A percentile compares a stretch with the other conserved stretches of the same genome.
Conservation (phyloP, 495 filamentous ascomycete species). For the Cladorrhinum samala region DNA sequence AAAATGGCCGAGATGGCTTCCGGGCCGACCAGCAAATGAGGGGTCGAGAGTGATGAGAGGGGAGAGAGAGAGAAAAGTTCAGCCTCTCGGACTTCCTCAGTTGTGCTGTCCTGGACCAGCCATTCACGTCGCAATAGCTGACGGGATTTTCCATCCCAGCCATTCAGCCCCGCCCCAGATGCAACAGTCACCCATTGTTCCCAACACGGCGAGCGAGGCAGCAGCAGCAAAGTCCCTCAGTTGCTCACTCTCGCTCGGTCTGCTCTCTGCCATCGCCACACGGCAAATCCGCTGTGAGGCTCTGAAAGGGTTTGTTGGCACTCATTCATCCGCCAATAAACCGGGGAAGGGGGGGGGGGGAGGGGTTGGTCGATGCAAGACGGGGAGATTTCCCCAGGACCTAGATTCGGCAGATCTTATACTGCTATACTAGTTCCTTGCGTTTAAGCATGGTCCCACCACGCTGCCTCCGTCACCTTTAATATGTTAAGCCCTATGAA, state of each 20-base stretch:
- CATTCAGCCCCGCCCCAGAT: conserved; percentile 7
- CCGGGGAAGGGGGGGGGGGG: no score
- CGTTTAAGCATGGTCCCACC: no score
- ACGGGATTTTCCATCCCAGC: background rate
- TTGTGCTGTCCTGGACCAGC: background rate
- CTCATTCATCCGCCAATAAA: no score
- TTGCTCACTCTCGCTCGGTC: no score
- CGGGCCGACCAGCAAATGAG: conserved; percentile 1
- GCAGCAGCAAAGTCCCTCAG: conserved; percentile 5
- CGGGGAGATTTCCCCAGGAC: no score
- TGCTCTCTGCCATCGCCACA: no score
- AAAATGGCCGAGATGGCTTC: conserved; percentile 1
- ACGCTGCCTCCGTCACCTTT: no score
- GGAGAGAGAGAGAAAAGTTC: background rate
- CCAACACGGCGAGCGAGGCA: background rate
- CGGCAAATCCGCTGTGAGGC: no score
- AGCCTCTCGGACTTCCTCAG: conserved; percentile 2
- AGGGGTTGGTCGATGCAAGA: no score
- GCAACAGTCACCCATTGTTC: conserved; percentile 8
- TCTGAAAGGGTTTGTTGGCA: no score
- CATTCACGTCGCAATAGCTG: background rate
- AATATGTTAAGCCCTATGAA: background rate
- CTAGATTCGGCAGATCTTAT: no score
- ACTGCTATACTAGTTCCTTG: no score
- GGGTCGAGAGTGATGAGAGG: background rate